phyloP scores from a whole-genome alignment of 768 basidiomycete species.

The Calocera viscosa region DNA sequence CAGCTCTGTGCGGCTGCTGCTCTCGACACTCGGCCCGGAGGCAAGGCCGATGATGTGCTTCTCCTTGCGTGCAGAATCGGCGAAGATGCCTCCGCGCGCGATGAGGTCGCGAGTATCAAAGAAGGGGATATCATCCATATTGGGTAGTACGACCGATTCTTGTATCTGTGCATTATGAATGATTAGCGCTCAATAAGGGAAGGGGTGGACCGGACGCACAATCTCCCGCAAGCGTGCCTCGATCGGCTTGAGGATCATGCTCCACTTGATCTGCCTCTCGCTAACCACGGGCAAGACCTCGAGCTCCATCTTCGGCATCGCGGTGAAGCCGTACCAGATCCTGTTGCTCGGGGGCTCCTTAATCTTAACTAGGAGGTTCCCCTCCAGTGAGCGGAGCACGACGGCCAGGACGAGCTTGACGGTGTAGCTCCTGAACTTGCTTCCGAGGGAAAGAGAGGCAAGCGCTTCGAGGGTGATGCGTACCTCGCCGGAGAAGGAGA shows the following conservation, averaged over 20 bases:
- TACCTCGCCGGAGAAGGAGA: constrained; percentile 75
- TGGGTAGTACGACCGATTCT: constrained; percentile 88
- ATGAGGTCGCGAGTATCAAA: constrained; percentile 59
- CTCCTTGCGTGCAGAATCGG: constrained; percentile 43
- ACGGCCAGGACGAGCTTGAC: constrained; percentile 84
- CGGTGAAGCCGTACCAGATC: constrained; percentile 92
- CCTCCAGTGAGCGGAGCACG: constrained; percentile 79
- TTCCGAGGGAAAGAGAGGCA: constrained; percentile 71
- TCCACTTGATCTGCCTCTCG: constrained; percentile 87
- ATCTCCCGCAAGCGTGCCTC: constrained; percentile 80
- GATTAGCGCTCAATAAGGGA: constrained; percentile 2
- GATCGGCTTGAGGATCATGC: constrained; percentile 79
- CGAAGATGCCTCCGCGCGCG: constrained; percentile 82
- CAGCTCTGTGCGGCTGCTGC: constrained; percentile 5
- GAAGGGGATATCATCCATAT: constrained; percentile 97
- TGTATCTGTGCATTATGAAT: constrained; percentile 47
- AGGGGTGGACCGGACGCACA: constrained; percentile 34
- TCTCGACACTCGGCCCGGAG: constrained; percentile 7
- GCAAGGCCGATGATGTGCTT: constrained; percentile 12
- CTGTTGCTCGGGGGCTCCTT: constrained; percentile 93
- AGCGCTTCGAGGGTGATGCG: constrained; percentile 83
- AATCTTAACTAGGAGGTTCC: constrained; percentile 74
- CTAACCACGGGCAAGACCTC: constrained; percentile 89
- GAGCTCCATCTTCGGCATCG: constrained; percentile 74
- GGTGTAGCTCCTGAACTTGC: constrained; percentile 74